A percentile compares a stretch with the other conserved stretches of the same genome.
Evolutionary conservation across 768 basidiomycete genomes (phyloP).

Genomic region (Boletus eberwhitei): DNA sequence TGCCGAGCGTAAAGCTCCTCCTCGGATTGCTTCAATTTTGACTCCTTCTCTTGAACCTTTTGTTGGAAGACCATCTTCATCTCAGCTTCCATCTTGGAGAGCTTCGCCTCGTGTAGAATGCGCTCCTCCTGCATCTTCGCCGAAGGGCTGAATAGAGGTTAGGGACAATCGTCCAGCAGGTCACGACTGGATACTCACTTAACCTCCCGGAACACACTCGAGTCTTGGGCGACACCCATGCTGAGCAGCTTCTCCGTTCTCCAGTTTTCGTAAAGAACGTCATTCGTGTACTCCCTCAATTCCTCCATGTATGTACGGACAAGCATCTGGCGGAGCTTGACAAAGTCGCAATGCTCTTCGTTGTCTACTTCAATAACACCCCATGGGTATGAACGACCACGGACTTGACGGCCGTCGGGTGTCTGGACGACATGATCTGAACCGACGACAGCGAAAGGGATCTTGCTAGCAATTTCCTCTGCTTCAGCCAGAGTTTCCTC

Average conservation of each 20-base stretch:
- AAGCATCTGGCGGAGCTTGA: slow-evolving; percentile 99
- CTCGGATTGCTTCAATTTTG: slow-evolving; percentile 97
- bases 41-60: slow-evolving; percentile 99
- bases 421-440: slow-evolving; percentile 81
- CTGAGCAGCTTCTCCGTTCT: slow-evolving; percentile 91
- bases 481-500: slow-evolving; percentile 97
- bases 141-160: slow-evolving; percentile 65
- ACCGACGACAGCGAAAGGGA: slow-evolving; percentile 97
- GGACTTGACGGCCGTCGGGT: slow-evolving; percentile 86
- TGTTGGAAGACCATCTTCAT: slow-evolving; percentile 99
- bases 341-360: slow-evolving; percentile 98
- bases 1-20: slow-evolving; percentile 98
- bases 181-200: slow-evolving; percentile 60
- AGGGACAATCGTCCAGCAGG: slow-evolving; percentile 6
- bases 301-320: slow-evolving; percentile 99
- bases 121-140: slow-evolving; percentile 96
- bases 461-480: slow-evolving; percentile 97
- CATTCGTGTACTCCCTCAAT: slow-evolving; percentile 94
- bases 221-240: slow-evolving; percentile 98
- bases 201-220: slow-evolving; percentile 97
- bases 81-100: slow-evolving; percentile 99
- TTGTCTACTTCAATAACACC: slow-evolving; percentile 99
- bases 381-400: slow-evolving; percentile 97
- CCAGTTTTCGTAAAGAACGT: slow-evolving; percentile 97
- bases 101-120: slow-evolving; percentile 92